A percentile compares a stretch with the other conserved stretches of the same genome.
Conservation (phyloP, 2,329 filamentous ascomycete genomes). For the Alternaria postmessia region DNA sequence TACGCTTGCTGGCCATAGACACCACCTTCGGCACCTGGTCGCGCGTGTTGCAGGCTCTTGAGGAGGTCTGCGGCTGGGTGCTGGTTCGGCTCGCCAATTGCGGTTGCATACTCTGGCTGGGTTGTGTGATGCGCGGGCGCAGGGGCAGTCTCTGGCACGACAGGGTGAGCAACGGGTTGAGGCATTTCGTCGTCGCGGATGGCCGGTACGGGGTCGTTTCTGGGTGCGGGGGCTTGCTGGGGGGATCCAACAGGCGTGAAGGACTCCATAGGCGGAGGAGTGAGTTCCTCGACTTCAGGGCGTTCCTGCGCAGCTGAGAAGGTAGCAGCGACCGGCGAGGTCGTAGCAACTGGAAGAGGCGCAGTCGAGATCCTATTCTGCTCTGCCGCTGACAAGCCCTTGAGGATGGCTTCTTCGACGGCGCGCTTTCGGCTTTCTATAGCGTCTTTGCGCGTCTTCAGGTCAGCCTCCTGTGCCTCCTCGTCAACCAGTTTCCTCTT, state of each 20-base stretch:
- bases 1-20: slow-evolving; percentile 36
- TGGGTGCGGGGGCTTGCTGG: slow-evolving; percentile 26
- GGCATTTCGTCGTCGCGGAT: slow-evolving; percentile 42
- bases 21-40: slow-evolving; percentile 31
- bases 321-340: slow-evolving; percentile 23
- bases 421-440: slow-evolving; percentile 86
- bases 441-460: slow-evolving; percentile 71
- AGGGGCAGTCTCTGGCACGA: slow-evolving; percentile 35
- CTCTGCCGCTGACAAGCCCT: slow-evolving; percentile 73
- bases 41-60: slow-evolving; percentile 40
- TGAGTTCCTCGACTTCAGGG: slow-evolving; percentile 85
- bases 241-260: slow-evolving; percentile 63
- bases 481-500: slow-evolving; percentile 74
- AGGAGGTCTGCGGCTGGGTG: slow-evolving; percentile 42
- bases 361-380: slow-evolving; percentile 57
- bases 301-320: slow-evolving; percentile 62
- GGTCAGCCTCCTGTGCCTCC: slow-evolving; percentile 68
- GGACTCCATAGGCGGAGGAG: slow-evolving; percentile 73
- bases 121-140: slow-evolving; percentile 30
- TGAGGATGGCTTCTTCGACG: slow-evolving; percentile 91
- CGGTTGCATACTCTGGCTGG: slow-evolving; percentile 32
- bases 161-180: slow-evolving; percentile 33
- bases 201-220: slow-evolving; percentile 28
- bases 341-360: slow-evolving; percentile 36
- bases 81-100: slow-evolving; percentile 28